Conservation (phyloP, 2,329 filamentous ascomycete species). For the Didymosphaeria variabile region DNA sequence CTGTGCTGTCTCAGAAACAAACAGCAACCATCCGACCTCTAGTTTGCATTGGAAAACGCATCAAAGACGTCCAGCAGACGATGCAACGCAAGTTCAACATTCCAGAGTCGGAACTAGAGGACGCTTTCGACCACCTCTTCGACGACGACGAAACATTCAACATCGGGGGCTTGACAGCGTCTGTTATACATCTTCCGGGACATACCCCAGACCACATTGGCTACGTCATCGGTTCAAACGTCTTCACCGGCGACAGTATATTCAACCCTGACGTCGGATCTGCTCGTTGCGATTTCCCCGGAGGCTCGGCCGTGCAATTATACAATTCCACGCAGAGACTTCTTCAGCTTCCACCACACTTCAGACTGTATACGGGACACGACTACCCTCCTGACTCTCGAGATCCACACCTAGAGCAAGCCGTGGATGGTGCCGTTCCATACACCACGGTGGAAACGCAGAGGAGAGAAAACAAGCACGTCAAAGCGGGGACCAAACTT, state of each 20-base stretch:
- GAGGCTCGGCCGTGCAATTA: constrained; percentile 37
- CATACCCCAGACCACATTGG: constrained; percentile 70
- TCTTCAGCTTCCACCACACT: constrained; percentile 35
- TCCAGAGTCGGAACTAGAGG: constrained; percentile 51
- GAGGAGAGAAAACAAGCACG: too few relatives aligned
- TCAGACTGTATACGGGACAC: constrained; percentile 46
- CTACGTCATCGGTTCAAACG: constrained; percentile 61
- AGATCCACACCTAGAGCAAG: too few relatives aligned
- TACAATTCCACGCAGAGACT: constrained; percentile 39
- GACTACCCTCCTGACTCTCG: constrained; percentile 39
- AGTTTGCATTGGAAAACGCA: too few relatives aligned
- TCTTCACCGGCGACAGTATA: constrained; percentile 48
- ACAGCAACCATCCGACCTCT: too few relatives aligned
- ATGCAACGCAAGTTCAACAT: constrained; percentile 36
- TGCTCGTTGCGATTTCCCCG: constrained; percentile 47
- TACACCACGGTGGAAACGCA: too few relatives aligned
- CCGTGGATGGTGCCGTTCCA: too few relatives aligned
- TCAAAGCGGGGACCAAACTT: too few relatives aligned
- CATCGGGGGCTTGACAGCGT: constrained; percentile 58
- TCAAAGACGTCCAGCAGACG: too few relatives aligned
- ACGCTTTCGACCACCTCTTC: constrained; percentile 63
- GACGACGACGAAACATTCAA: constrained; percentile 63
- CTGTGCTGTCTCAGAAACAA: constrained; percentile 52
- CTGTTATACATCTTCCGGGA: constrained; percentile 65
- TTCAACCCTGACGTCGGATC: constrained; percentile 47